Conservation (phyloP, 1,284 basidiomycete genomes). For the Marasmius tenuissimus region DNA sequence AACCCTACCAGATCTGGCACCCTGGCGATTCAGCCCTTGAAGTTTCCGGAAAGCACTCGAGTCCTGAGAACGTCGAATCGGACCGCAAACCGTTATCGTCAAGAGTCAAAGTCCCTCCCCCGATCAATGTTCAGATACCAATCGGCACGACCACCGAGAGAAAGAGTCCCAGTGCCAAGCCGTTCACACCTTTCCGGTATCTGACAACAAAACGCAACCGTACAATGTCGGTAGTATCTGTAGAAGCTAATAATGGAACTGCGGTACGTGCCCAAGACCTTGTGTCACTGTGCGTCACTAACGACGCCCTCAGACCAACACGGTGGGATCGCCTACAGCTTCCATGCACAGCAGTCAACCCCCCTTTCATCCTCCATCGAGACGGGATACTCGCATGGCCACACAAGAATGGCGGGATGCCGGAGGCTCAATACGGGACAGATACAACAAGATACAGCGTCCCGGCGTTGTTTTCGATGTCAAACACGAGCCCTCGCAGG, state of each 20-base stretch:
- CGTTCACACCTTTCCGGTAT: slow-evolving; percentile 63
- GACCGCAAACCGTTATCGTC: slow-evolving; percentile 12
- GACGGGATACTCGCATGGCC: slow-evolving; percentile 62
- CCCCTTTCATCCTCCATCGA: slow-evolving; percentile 54
- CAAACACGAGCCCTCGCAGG: slow-evolving; percentile 46
- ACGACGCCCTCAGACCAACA: slow-evolving; percentile 49
- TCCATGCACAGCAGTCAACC: slow-evolving; percentile 65
- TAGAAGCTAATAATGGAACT: slow-evolving; percentile 75
- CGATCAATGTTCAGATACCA: slow-evolving; percentile 24
- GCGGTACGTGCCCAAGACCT: slow-evolving; percentile 49
- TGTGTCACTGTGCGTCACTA: slow-evolving; percentile 13
- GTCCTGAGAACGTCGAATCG: background rate
- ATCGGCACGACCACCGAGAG: slow-evolving; percentile 26
- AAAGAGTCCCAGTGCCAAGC: slow-evolving; percentile 41
- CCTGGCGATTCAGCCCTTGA: slow-evolving; percentile 20
- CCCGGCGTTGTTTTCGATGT: slow-evolving; percentile 74
- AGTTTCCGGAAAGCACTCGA: slow-evolving; percentile 12
- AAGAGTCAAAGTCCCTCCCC: slow-evolving; percentile 28
- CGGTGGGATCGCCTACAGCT: slow-evolving; percentile 72
- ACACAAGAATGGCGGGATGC: slow-evolving; percentile 64
- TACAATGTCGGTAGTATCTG: slow-evolving; percentile 69
- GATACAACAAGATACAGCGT: slow-evolving; percentile 48
- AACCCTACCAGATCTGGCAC: slow-evolving; percentile 28
- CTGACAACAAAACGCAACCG: slow-evolving; percentile 56
- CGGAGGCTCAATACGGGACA: slow-evolving; percentile 28